A percentile compares a stretch with the other conserved stretches of the same genome.
Evolutionary conservation across 306 rosid species (phyloP).

Genomic region (Astragalus glycyphyllos): DNA sequence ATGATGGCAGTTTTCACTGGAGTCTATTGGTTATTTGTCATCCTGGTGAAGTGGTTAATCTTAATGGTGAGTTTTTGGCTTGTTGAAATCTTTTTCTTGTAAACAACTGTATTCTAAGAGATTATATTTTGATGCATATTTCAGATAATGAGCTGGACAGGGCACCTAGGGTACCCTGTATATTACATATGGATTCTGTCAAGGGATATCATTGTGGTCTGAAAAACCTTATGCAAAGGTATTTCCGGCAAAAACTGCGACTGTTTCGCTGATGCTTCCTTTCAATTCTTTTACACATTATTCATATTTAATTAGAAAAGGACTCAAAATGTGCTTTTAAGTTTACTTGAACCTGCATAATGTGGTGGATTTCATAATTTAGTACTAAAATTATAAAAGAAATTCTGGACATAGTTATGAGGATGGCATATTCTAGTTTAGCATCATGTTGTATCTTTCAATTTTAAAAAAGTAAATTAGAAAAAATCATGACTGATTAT

Average conservation of each 20-base stretch:
- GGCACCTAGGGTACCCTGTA: constrained; percentile 65
- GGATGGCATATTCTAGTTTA: constrained; percentile 8
- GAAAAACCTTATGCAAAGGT: constrained; percentile 79
- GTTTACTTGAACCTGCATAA: not conserved
- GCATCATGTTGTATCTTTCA: no score
- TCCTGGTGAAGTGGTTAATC: constrained; percentile 72
- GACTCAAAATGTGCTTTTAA: not conserved
- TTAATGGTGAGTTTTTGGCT: constrained; percentile 55
- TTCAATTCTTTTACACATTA: no score
- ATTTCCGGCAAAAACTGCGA: no score
- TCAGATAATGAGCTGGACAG: constrained; percentile 58
- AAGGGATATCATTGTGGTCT: constrained; percentile 75
- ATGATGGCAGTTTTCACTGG: constrained; percentile 76
- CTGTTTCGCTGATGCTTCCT: no score
- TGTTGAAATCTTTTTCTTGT: constrained; percentile 5
- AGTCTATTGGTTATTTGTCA: constrained; percentile 80
- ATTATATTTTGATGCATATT: constrained; percentile 38
- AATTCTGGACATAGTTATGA: not conserved
- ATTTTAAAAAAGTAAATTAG: constrained; percentile 7
- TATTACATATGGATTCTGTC: constrained; percentile 88
- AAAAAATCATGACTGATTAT: not conserved
- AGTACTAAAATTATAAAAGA: not conserved
- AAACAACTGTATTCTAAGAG: constrained; percentile 34
- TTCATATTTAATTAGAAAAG: no score
- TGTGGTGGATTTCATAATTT: constrained; percentile 5